A percentile compares a stretch with the other conserved stretches of the same genome.
These are phyloP conservation scores for Cryptosporidium bovis DNA, from an alignment of 169 alveolate genomes.

Conservation along the genomic window DNA sequence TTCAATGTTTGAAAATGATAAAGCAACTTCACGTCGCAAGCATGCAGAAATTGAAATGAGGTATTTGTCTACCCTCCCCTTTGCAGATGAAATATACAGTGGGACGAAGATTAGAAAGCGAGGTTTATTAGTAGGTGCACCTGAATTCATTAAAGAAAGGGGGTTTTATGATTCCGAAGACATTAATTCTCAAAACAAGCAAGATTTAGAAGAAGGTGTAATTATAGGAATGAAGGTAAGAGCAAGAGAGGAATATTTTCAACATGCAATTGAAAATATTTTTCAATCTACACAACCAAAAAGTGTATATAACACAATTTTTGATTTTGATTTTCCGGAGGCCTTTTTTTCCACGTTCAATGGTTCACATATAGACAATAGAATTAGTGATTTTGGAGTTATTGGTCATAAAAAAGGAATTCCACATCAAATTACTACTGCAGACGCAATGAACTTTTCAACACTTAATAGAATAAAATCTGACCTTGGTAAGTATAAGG, in stretches of 20 bases:
- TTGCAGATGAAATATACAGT: conserved; percentile 50
- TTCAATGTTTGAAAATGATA: conserved; percentile 54
- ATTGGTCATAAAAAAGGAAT: conserved; percentile 3
- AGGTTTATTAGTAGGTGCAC: conserved; percentile 44
- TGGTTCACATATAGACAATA: conserved; percentile 1
- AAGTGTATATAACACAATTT: conserved; percentile 34
- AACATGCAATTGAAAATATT: conserved; percentile 18
- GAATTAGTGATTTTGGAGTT: not conserved
- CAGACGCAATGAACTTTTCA: conserved; percentile 25
- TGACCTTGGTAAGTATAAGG: not conserved
- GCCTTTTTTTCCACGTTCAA: conserved; percentile 31
- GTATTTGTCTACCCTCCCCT: conserved; percentile 40
- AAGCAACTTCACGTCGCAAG: conserved; percentile 32
- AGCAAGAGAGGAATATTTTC: conserved; percentile 62
- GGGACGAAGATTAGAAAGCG: conserved; percentile 4
- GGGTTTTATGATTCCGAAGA: not conserved
- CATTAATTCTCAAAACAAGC: not conserved
- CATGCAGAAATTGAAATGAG: conserved; percentile 46
- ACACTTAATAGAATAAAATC: conserved; percentile 29
- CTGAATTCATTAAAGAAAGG: conserved; percentile 35
- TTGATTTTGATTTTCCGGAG: conserved; percentile 43
- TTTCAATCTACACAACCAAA: not conserved
- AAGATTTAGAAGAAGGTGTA: conserved; percentile 21
- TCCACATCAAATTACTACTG: conserved; percentile 67
- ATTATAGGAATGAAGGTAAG: conserved; percentile 49